Percentiles rank a stretch among this genome's conserved stretches.
phyloP scores from a whole-genome alignment of 257 asterid genomes.

The Schizonepeta tenuifolia region DNA sequence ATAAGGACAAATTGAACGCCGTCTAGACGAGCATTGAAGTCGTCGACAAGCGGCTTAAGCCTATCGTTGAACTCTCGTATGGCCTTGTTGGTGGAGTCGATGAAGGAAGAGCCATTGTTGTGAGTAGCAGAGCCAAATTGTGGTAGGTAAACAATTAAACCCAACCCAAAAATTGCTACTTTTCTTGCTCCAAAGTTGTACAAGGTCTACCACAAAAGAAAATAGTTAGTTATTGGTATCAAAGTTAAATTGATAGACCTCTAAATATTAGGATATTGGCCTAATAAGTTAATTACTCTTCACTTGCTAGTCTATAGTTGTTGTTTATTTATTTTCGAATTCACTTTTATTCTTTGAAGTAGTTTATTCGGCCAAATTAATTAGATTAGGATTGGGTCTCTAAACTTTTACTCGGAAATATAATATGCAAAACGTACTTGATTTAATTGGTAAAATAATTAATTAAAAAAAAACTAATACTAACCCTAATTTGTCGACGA shows the following conservation, averaged over 20 bases:
- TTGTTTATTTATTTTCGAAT: too few species aligned
- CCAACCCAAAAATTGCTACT: conserved; percentile 44
- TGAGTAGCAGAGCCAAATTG: neutral
- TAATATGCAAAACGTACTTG: too few species aligned
- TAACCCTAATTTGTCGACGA: conserved; percentile 37
- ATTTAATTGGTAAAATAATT: too few species aligned
- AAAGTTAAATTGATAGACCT: too few species aligned
- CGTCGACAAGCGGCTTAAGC: conserved; percentile 41
- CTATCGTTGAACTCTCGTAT: conserved; percentile 31
- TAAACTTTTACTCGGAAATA: too few species aligned
- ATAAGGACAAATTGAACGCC: conserved; percentile 41
- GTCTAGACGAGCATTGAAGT: conserved; percentile 28
- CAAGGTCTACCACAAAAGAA: conserved; percentile 32
- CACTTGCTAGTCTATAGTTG: too few species aligned
- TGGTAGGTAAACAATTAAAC: conserved; percentile 42
- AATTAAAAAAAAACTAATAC: neutral
- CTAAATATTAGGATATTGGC: too few species aligned
- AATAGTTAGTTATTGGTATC: neutral
- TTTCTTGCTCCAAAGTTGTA: conserved; percentile 57
- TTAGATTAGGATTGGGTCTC: too few species aligned
- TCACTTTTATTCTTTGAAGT: too few species aligned
- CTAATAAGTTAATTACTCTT: too few species aligned
- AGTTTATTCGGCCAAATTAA: too few species aligned
- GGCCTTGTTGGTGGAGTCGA: conserved; percentile 32
- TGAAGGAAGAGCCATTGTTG: conserved; percentile 29